phyloP scores from a whole-genome alignment of 441 rosid genomes.

The Bruguiera hainesii region DNA sequence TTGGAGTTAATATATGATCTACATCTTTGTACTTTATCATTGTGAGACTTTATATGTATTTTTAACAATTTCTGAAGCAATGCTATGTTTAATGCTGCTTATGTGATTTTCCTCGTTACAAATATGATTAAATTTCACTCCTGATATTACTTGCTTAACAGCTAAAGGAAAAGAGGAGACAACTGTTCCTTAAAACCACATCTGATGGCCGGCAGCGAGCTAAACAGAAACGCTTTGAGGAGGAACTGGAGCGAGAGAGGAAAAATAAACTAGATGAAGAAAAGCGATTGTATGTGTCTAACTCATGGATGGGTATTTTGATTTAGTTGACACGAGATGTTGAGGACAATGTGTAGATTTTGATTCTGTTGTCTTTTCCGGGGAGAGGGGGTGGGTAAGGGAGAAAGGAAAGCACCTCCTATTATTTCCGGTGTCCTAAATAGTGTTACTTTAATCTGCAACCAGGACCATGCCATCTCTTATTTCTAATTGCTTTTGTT shows the following conservation, averaged over 20 bases:
- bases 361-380: background rate
- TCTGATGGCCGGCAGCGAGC: conserved; percentile 86
- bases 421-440: background rate
- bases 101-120: background rate
- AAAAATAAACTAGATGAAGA: conserved; percentile 78
- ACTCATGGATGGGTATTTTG: conserved; percentile 9
- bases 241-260: conserved; percentile 72
- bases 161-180: conserved; percentile 83
- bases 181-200: conserved; percentile 79
- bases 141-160: conserved; percentile 28
- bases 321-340: background rate
- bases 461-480: background rate
- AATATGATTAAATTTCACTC: conserved; percentile 2
- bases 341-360: conserved; percentile 1
- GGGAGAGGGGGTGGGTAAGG: background rate
- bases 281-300: conserved; percentile 64
- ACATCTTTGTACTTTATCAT: no score
- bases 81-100: background rate
- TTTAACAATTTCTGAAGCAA: background rate
- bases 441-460: conserved; percentile 3
- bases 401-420: background rate
- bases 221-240: conserved; percentile 80
- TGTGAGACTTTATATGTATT: background rate
- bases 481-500: conserved; percentile 15
- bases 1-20: no score